Evolutionary conservation across 768 basidiomycete genomes (phyloP).

Genomic region (Tulasnella calospora): DNA sequence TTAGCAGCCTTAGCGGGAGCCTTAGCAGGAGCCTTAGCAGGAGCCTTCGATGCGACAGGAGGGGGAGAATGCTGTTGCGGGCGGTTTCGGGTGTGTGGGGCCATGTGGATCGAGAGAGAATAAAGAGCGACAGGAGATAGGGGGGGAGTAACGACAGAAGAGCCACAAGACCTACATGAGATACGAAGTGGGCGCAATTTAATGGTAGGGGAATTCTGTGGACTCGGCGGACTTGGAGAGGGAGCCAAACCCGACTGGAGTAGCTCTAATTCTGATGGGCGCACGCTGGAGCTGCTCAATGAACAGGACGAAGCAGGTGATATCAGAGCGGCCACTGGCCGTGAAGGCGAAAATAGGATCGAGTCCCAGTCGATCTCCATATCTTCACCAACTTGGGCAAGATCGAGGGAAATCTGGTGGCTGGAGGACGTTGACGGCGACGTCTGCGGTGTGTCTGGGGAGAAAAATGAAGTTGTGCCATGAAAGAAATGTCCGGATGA

Average conservation of each 20-base stretch:
- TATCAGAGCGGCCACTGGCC: neutral
- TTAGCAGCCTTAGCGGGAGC: too few species aligned
- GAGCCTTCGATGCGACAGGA: too few species aligned
- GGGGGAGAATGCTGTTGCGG: too few species aligned
- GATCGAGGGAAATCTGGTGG: neutral
- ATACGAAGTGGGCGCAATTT: neutral
- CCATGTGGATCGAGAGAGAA: neutral
- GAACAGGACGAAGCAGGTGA: neutral
- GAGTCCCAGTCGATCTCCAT: neutral
- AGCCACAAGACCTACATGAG: neutral
- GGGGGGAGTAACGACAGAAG: neutral
- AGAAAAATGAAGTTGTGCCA: neutral
- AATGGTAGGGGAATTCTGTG: neutral
- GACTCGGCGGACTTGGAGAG: too few species aligned
- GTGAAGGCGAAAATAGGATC: neutral
- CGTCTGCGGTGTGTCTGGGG: neutral
- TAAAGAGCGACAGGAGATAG: neutral
- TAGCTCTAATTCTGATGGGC: neutral
- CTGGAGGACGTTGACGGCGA: neutral
- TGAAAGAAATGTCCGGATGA: neutral
- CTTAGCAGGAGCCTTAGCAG: too few species aligned
- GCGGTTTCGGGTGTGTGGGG: too few species aligned
- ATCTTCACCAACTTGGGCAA: neutral
- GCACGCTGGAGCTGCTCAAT: neutral
- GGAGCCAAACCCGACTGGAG: too few species aligned